Base-by-base conservation (phyloP, 768 basidiomycete species). In the Auricularia auricula-judae region DNA sequence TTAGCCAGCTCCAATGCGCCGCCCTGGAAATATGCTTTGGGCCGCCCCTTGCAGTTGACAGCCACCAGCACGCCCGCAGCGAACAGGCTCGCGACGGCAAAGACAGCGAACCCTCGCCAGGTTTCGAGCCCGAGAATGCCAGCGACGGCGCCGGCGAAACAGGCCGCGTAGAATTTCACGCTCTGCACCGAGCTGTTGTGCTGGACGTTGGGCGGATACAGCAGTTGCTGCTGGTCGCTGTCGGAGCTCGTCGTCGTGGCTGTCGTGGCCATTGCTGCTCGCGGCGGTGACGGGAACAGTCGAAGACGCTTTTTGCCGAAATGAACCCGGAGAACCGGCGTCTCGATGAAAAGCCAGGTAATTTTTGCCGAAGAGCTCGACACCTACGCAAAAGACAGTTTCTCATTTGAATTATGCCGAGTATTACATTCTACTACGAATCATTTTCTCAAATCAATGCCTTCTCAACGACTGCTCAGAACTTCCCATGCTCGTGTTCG, bases 71-170 rank as follows among this genome's bases (percentile, higher is more conserved):
- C 81, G 4, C 81, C 74, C 36, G 91, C 83, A 7, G 89, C 88
- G 61, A 87, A 76, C 59, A 91, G 72, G 2, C 86, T 87, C 0
- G 91, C 82, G 29, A 77, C 70, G 63, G 86, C 71, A 77, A 97
- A 94, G 67, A 95, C 76, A 36, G 83, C 80, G 73, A 96, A 95
- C 23, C 94, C 94, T 59, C 79, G 77, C 79, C 84, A 84, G 74
- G 94, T 95, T 71, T 91, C 85, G 29, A 96, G 83, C 23, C 94
- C 94, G 10, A 97, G 85, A 65, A 94, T 86, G 35, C 94, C 94
- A 0, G 93, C 91, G 1, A 86, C 86, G 0, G 92, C 89, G 47
- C 94, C 94, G 21, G 91, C 84, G 71, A 93, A 91, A 75, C 88
- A 91, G 8, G 91, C 79, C 8, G 90, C 84, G 44, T 93, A 73